Evolutionary conservation across 169 alveolate species (phyloP).

Genomic region (Eimeria falciformis): DNA sequence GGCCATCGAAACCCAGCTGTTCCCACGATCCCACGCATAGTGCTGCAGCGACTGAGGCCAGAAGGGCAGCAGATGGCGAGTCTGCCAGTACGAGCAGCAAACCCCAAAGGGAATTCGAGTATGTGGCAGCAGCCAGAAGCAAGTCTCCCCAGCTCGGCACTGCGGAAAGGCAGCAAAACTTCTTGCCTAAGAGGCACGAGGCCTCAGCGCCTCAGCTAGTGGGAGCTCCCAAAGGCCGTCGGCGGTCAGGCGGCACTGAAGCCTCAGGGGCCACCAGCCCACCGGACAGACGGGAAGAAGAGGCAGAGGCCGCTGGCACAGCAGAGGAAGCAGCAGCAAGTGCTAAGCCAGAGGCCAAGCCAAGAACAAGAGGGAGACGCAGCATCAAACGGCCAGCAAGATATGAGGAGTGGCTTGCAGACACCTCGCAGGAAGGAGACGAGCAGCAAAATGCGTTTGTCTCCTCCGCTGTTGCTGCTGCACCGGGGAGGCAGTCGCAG

Average conservation of each 20-base stretch:
- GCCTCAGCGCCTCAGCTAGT: too few species aligned
- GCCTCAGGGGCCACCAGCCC: background rate
- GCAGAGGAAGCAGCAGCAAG: background rate
- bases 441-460: background rate
- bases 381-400: slow-evolving; percentile 11
- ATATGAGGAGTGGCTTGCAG: slow-evolving; percentile 41
- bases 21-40: too few species aligned
- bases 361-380: slow-evolving; percentile 7
- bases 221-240: too few species aligned
- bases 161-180: too few species aligned
- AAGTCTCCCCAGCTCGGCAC: too few species aligned
- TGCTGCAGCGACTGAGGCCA: too few species aligned
- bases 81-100: too few species aligned
- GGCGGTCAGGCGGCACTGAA: background rate
- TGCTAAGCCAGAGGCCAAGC: background rate
- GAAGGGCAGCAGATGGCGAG: too few species aligned
- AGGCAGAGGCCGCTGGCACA: background rate
- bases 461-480: background rate
- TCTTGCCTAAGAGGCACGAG: too few species aligned
- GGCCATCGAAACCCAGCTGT: too few species aligned
- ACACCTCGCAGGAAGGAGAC: background rate
- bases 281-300: background rate
- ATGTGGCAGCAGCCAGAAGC: too few species aligned
- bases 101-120: too few species aligned
- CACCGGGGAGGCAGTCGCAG: background rate